Evolutionary conservation across 495 filamentous ascomycete genomes (phyloP), one percentile per base, ranked within the genome.

Genomic region (Xanthoparmelia taractica): DNA sequence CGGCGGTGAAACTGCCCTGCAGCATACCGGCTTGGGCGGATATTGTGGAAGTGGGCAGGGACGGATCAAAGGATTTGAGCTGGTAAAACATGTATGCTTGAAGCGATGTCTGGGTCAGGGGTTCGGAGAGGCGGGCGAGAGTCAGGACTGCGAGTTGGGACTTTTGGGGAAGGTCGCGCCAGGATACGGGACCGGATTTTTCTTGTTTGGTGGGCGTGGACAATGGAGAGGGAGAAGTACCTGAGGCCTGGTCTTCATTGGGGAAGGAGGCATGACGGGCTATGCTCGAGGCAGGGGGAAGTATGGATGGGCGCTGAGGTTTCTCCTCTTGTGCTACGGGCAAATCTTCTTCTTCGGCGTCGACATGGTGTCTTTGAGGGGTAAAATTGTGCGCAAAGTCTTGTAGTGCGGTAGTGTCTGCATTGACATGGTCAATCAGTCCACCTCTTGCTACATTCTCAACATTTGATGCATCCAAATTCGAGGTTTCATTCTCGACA

Each of bases 11-110:
- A 64, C 84, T 84, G 40, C 87, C 88, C 65, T 89, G 86, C 48
- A 96, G 77, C 37, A 93, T 80, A 57, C 90, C 90, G 5, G 87
- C 89, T 66, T 93, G 90, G 29, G 80, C 82, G 11, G 90, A 84
- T 63, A 94, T 90, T 43, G 82, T 81, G 1, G 87, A 81, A 67
- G 87, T 82, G 27, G 87, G 80, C 25, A 89, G 78, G 41, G 72
- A 80, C 55, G 79, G 77, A 43, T 87, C 80, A 64, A 90, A 89
- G 69, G 85, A 90, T 70, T 84, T 84, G 48, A 90, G 78, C 74
- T 88, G 85, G 67, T 89, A 89, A 71, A 88, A 90, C 85, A 92
- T 87, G 73, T 91, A 92, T 6, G 87, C 78, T 70, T 81, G 77
- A 50, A 80, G 61, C 10, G 78, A 81, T 57, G 78, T 63, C 17